Base-by-base conservation (phyloP, 2,329 filamentous ascomycete species). In the Aureobasidium sp. region DNA sequence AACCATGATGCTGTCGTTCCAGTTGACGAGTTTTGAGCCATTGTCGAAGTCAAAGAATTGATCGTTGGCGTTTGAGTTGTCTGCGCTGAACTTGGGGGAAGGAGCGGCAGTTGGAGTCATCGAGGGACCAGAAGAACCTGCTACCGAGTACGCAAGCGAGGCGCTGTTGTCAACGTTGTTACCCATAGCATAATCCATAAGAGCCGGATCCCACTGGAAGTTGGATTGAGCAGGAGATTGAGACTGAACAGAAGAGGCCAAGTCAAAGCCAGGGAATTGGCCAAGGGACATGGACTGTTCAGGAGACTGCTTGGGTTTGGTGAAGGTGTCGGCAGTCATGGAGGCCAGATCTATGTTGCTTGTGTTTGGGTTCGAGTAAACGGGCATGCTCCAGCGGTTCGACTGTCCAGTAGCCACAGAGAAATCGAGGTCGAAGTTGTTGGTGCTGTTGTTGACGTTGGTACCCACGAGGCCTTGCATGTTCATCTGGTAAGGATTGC, bases 1-100 rank as follows among this genome's bases (percentile, higher is more conserved):
- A 62, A 65, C 69, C 61, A 72, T 62, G 4, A 70, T 70, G 37
- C 70, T 69, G 60, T 73, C 70, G 22, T 66, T 67, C 71, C 71
- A 72, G 54, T 24, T 68, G 65, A 60, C 71, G n/a, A 44, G 59
- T 49, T 57, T 62, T 31, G 64, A 54, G 24, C 58, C 29, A 52
- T 42, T 52, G 39, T 62, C n/a, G 63, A 72, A 70, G 44, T 62
- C 66, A 29, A 61, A 50, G 31, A 59, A 61, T 37, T 66, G 62
- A 40, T 68, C 64, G 57, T 62, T 66, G 11, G 60, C 61, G 39
- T 66, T 67, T 29, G 66, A 64, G 52, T 65, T 66, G n/a, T 60
- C 57, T 35, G 45, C 64, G 52, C 59, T 65, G 15, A 61, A 63
- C 42, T 67, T 67, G 19, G 67, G 66, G 54, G 65, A 66, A 11